Evolutionary conservation across 768 basidiomycete genomes (phyloP).

Genomic region (Termitomyces sp.): DNA sequence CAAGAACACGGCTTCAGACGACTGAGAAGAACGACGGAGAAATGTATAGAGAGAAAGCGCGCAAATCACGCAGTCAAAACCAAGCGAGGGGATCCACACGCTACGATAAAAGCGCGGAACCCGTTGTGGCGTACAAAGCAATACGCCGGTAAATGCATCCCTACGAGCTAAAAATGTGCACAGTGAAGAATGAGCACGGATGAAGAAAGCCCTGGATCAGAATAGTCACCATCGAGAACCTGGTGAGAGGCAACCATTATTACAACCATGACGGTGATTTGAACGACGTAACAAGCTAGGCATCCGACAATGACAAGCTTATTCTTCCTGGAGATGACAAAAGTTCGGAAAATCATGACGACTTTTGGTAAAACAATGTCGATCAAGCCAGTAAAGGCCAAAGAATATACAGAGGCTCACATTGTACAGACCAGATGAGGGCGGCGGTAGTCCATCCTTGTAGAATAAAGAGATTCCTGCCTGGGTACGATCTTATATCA

Average conservation of each 20-base stretch:
- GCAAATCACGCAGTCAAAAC: slow-evolving; percentile 18
- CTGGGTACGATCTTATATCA: slow-evolving; percentile 9
- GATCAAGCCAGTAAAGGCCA: neutral
- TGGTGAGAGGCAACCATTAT: slow-evolving; percentile 11
- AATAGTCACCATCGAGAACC: slow-evolving; percentile 11
- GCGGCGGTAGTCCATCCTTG: slow-evolving; percentile 17
- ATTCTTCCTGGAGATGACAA: slow-evolving; percentile 16
- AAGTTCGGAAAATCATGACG: slow-evolving; percentile 20
- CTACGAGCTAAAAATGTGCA: slow-evolving; percentile 6
- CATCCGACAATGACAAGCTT: slow-evolving; percentile 10
- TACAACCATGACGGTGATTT: slow-evolving; percentile 12
- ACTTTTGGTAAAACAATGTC: slow-evolving; percentile 4
- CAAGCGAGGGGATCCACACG: slow-evolving; percentile 20
- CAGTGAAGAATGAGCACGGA: neutral
- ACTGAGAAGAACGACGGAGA: slow-evolving; percentile 9
- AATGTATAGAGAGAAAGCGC: slow-evolving; percentile 14
- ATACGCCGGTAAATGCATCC: slow-evolving; percentile 7
- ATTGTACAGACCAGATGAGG: slow-evolving; percentile 23
- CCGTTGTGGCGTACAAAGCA: slow-evolving; percentile 14
- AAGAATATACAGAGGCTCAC: slow-evolving; percentile 9
- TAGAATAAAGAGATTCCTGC: slow-evolving; percentile 14
- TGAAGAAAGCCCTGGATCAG: neutral
- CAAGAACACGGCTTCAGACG: neutral
- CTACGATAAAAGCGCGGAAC: slow-evolving; percentile 14
- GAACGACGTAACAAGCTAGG: slow-evolving; percentile 10